Evolutionary conservation across 352 stramenopile genomes (phyloP).

Genomic region (Phytophthora kernoviae): DNA sequence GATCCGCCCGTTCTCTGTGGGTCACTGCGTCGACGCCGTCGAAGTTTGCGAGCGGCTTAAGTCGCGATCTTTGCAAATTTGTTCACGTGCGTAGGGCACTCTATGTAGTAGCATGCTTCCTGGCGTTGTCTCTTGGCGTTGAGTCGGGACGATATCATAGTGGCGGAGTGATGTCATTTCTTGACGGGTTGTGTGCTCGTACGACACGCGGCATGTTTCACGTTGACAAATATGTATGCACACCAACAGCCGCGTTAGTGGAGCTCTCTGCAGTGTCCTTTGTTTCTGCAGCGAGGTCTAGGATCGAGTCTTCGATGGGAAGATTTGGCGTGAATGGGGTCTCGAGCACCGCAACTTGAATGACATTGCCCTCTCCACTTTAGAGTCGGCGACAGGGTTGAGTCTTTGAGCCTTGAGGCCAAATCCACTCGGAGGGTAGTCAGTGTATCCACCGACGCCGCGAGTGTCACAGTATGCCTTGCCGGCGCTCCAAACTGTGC

Average conservation of each 20-base stretch:
- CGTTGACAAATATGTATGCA: constrained; percentile 1
- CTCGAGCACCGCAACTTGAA: not conserved
- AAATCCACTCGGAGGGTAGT: not conserved
- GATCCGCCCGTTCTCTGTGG: not conserved
- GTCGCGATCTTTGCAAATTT: not conserved
- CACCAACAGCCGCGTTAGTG: constrained; percentile 19
- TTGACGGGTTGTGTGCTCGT: not conserved
- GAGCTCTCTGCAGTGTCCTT: constrained; percentile 9
- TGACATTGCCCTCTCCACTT: not conserved
- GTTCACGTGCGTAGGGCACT: not conserved
- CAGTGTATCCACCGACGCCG: not conserved
- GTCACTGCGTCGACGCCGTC: not conserved
- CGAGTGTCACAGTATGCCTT: not conserved
- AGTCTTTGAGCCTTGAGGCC: too few relatives aligned
- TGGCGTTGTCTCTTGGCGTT: too few relatives aligned
- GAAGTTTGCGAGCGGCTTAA: not conserved
- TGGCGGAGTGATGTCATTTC: not conserved
- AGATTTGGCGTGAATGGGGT: not conserved
- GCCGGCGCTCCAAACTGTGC: not conserved
- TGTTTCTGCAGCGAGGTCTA: constrained; percentile 24
- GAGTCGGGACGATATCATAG: not conserved
- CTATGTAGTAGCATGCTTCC: too few relatives aligned
- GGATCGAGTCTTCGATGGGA: constrained; percentile 24
- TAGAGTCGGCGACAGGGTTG: not conserved
- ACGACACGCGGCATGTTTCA: too few relatives aligned